phyloP scores from a whole-genome alignment of 306 rosid species.

The Quercus gilva region DNA sequence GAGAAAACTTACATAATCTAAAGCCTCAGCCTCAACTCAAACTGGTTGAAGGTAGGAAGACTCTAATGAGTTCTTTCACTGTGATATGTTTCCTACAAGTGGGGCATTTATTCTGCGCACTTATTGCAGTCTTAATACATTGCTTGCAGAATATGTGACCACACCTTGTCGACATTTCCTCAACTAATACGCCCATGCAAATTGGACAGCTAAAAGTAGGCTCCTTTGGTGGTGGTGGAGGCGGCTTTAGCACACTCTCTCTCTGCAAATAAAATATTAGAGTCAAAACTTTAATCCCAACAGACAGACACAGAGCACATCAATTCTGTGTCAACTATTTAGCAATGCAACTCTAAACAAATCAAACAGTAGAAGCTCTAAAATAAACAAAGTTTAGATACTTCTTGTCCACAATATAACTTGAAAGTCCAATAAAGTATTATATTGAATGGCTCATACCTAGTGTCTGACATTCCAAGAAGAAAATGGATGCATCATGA shows the following conservation, averaged over 20 bases:
- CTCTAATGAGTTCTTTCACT: slow-evolving; percentile 56
- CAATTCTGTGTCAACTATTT: too few species aligned
- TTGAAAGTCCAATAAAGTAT: neutral
- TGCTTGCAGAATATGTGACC: slow-evolving; percentile 90
- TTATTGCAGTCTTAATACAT: slow-evolving; percentile 57
- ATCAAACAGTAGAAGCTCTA: neutral
- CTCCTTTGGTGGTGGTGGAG: slow-evolving; percentile 59
- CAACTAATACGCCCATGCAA: slow-evolving; percentile 56
- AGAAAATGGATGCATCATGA: neutral
- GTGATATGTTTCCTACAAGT: slow-evolving; percentile 73
- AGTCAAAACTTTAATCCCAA: slow-evolving; percentile 6
- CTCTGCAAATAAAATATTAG: slow-evolving; percentile 40
- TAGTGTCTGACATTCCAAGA: neutral
- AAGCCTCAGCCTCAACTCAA: slow-evolving; percentile 33
- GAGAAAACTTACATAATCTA: slow-evolving; percentile 30
- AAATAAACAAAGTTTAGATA: neutral
- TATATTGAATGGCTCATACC: neutral
- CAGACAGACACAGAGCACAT: neutral
- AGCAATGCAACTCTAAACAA: neutral
- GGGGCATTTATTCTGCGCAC: slow-evolving; percentile 56
- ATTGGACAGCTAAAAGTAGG: slow-evolving; percentile 78
- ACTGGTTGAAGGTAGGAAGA: slow-evolving; percentile 64
- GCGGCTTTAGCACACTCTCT: slow-evolving; percentile 21
- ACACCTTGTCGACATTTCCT: slow-evolving; percentile 78
- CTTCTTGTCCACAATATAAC: neutral